phyloP scores from a whole-genome alignment of 495 filamentous ascomycete species.

The Pseudoneurospora amorphoporcata region DNA sequence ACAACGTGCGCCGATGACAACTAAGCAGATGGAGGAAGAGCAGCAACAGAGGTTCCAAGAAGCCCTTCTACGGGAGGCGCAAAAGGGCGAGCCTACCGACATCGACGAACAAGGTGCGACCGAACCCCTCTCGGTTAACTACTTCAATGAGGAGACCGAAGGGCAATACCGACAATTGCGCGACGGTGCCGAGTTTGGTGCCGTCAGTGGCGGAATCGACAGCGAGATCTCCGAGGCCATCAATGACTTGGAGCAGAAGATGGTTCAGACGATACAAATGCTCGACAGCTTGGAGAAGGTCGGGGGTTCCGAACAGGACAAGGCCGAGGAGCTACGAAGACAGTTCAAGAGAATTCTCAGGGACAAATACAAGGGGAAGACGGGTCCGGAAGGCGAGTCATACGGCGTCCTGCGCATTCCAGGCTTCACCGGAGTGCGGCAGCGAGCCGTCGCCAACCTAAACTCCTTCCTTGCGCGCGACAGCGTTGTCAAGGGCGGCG shows the following conservation, averaged over 20 bases:
- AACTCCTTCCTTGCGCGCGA: constrained; percentile 21
- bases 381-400: constrained; percentile 15
- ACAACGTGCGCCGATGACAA: not conserved
- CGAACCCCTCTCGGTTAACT: constrained; percentile 22
- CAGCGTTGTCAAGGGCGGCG: constrained; percentile 18
- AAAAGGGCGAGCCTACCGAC: not conserved
- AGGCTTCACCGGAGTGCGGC: constrained; percentile 17
- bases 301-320: constrained; percentile 21
- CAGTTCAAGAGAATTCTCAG: constrained; percentile 27
- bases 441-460: constrained; percentile 12
- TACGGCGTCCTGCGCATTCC: constrained; percentile 14
- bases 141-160: constrained; percentile 34
- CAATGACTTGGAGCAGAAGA: constrained; percentile 42
- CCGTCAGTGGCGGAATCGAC: constrained; percentile 33
- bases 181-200: constrained; percentile 28
- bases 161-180: constrained; percentile 25
- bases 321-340: constrained; percentile 20
- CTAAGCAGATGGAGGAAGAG: not conserved
- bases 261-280: constrained; percentile 32
- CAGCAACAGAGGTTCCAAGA: not conserved
- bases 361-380: constrained; percentile 25
- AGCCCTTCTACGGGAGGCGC: not conserved
- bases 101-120: not conserved
- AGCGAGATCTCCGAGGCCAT: constrained; percentile 31
- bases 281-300: constrained; percentile 26